Conservation (phyloP, 345 rosid species). For the Rhodamnia argentea region DNA sequence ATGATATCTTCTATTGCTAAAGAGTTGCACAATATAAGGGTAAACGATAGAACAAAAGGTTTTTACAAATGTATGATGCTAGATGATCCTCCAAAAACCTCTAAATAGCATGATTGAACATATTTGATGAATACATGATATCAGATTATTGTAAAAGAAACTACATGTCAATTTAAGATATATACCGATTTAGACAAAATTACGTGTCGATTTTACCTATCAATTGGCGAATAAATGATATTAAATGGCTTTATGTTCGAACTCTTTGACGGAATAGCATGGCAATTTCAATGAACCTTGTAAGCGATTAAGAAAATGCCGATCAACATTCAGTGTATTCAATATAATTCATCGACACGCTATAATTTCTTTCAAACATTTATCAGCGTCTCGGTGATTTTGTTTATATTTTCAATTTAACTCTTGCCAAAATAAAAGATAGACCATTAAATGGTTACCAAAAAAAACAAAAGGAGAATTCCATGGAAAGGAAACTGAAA, state of each 20-base stretch:
- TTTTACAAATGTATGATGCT: not conserved
- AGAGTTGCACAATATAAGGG: not conserved
- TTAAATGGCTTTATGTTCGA: not conserved
- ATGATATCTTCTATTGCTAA: not conserved
- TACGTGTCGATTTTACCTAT: not conserved
- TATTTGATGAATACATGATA: not conserved
- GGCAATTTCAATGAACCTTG: not conserved
- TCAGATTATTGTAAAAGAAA: not conserved
- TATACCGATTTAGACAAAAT: not conserved
- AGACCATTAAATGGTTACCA: not conserved
- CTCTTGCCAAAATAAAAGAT: not conserved
- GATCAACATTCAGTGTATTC: not conserved
- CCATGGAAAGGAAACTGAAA: not conserved
- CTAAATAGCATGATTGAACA: not conserved
- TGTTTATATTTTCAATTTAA: not conserved
- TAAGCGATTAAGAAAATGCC: too few relatives aligned
- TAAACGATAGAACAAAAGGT: not conserved
- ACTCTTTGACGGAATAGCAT: not conserved
- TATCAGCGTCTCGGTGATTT: not conserved
- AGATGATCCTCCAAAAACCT: not conserved
- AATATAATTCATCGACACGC: not conserved
- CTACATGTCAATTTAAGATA: not conserved
- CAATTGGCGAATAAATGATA: not conserved
- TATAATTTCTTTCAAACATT: not conserved
- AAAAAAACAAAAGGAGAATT: not conserved